These are phyloP conservation scores for Saccharomycopsis fermentans DNA, from an alignment of 805 yeast species.

Conservation along the genomic window DNA sequence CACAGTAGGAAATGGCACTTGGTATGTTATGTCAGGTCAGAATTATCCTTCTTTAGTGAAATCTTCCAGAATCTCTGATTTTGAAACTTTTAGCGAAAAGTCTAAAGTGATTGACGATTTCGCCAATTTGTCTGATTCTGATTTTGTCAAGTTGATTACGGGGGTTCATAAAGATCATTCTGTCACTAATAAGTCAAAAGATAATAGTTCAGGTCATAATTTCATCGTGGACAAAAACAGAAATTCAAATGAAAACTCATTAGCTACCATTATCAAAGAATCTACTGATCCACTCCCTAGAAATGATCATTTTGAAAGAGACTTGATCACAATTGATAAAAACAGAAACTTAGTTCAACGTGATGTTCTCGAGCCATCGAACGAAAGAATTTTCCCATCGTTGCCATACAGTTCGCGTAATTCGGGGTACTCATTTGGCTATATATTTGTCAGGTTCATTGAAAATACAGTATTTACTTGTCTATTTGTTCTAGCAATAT, in stretches of 20 bases:
- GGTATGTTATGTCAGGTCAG: slow-evolving; percentile 78
- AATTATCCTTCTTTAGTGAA: slow-evolving; percentile 75
- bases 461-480: slow-evolving; percentile 43
- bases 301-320: neutral
- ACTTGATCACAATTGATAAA: neutral
- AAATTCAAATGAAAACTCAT: neutral
- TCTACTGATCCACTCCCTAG: slow-evolving; percentile 1
- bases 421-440: slow-evolving; percentile 6
- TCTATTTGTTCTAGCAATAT: slow-evolving; percentile 28
- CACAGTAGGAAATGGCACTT: slow-evolving; percentile 50
- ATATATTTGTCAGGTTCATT: slow-evolving; percentile 27
- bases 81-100: slow-evolving; percentile 27
- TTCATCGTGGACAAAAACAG: neutral
- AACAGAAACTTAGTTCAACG: neutral
- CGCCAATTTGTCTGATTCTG: slow-evolving; percentile 11
- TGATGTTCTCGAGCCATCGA: neutral
- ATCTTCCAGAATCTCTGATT: slow-evolving; percentile 67
- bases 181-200: neutral
- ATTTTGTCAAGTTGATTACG: slow-evolving; percentile 33
- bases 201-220: neutral
- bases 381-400: neutral
- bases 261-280: neutral
- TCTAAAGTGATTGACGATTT: slow-evolving; percentile 1
- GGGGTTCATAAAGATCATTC: slow-evolving; percentile 39
- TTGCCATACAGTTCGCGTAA: neutral